phyloP scores from a whole-genome alignment of 2,329 filamentous ascomycete genomes.

The Colletotrichum spinosum region DNA sequence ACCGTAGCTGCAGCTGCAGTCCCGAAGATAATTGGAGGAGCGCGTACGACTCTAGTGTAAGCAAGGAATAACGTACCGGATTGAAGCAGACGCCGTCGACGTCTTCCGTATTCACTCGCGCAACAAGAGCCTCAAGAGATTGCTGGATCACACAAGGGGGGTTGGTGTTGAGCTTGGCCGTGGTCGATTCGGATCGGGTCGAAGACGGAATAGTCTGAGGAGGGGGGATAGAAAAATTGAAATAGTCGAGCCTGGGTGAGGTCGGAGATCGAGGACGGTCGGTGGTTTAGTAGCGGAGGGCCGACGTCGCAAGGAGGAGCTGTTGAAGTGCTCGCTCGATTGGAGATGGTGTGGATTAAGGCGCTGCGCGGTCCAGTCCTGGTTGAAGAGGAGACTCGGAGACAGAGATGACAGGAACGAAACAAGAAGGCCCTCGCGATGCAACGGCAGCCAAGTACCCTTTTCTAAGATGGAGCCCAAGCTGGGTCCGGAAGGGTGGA shows the following conservation, averaged over 20 bases:
- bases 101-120: conserved; percentile 17
- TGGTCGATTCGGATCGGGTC: background rate
- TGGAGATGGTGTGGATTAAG: conserved; percentile 21
- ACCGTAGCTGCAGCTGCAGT: background rate
- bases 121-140: conserved; percentile 3
- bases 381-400: conserved; percentile 28
- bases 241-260: conserved; percentile 4
- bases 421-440: conserved; percentile 25
- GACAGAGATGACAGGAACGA: background rate
- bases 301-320: conserved; percentile 36
- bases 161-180: no score
- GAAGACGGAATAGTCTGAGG: background rate
- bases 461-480: conserved; percentile 30
- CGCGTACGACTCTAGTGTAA: conserved; percentile 7
- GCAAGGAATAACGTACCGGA: background rate
- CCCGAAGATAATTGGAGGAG: conserved; percentile 26
- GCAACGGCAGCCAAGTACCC: conserved; percentile 30
- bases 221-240: background rate
- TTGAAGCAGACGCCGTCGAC: conserved; percentile 31
- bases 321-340: conserved; percentile 35
- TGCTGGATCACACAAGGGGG: background rate
- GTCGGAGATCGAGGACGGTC: conserved; percentile 35
- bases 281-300: conserved; percentile 27
- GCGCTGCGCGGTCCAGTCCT: conserved; percentile 20
- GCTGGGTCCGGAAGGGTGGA: conserved; percentile 25